A percentile compares a stretch with the other conserved stretches of the same genome.
Evolutionary conservation across 2,329 filamentous ascomycete genomes (phyloP).

Genomic region (Aspergillus pseudoviridinutans): DNA sequence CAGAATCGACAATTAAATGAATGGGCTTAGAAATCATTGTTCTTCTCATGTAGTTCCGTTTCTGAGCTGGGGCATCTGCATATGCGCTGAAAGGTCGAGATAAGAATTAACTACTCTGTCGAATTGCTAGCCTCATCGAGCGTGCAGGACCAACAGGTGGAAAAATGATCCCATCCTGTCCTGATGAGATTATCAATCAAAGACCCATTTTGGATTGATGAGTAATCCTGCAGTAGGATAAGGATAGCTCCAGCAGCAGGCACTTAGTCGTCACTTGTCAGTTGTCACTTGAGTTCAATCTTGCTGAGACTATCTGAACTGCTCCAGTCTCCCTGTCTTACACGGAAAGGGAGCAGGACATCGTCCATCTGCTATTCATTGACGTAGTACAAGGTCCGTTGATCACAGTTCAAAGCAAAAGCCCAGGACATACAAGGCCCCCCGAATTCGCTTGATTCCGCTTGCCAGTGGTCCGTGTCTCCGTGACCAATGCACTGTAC

Average conservation of each 20-base stretch:
- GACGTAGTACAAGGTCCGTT: constrained; percentile 8
- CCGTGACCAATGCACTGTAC: constrained; percentile 4
- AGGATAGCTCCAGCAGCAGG: not conserved
- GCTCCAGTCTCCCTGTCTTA: not conserved
- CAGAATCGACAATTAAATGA: not conserved
- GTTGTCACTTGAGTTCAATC: not conserved
- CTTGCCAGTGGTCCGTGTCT: not conserved
- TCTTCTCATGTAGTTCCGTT: not conserved
- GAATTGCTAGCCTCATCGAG: not conserved
- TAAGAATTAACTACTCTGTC: not conserved
- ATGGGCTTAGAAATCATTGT: not conserved
- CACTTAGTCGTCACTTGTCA: not conserved
- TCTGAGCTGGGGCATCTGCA: not conserved
- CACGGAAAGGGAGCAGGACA: not conserved
- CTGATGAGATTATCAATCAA: too few species aligned
- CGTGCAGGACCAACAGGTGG: not conserved
- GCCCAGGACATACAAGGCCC: not conserved
- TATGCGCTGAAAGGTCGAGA: not conserved
- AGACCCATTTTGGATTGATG: not conserved
- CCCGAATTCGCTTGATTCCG: not conserved
- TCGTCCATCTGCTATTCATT: not conserved
- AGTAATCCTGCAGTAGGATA: not conserved
- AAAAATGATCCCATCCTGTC: not conserved
- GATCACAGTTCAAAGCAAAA: not conserved
- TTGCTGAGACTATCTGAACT: not conserved